phyloP scores from a whole-genome alignment of 306 rosid species.

The Hippophae gyantsensis region DNA sequence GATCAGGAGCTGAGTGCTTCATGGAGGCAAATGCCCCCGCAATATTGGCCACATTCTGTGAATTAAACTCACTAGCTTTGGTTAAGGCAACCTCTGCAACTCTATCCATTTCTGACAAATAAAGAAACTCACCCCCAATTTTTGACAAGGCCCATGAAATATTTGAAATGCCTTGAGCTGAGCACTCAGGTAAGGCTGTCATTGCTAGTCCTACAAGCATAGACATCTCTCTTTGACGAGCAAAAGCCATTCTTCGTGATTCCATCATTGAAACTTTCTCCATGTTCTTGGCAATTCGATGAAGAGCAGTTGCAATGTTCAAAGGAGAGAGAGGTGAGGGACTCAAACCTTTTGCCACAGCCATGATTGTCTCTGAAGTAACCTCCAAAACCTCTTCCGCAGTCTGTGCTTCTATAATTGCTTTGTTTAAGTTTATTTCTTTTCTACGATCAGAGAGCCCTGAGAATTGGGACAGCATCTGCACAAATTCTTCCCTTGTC shows the following conservation, averaged over 20 bases:
- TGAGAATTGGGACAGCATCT: slow-evolving; percentile 61
- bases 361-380: slow-evolving; percentile 54
- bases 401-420: slow-evolving; percentile 64
- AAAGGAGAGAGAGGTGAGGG: slow-evolving; percentile 90
- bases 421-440: slow-evolving; percentile 68
- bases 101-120: slow-evolving; percentile 89
- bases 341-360: slow-evolving; percentile 77
- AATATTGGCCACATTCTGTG: slow-evolving; percentile 83
- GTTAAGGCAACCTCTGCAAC: slow-evolving; percentile 75
- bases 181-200: slow-evolving; percentile 76
- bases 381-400: slow-evolving; percentile 76
- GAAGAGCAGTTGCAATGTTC: slow-evolving; percentile 88
- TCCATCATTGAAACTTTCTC: slow-evolving; percentile 62
- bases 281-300: slow-evolving; percentile 91
- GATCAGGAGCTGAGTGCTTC: slow-evolving; percentile 82
- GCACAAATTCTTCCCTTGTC: slow-evolving; percentile 47
- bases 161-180: slow-evolving; percentile 83
- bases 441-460: slow-evolving; percentile 74
- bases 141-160: slow-evolving; percentile 88
- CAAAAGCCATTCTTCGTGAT: slow-evolving; percentile 68
- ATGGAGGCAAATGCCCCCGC: slow-evolving; percentile 92
- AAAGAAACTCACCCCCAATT: slow-evolving; percentile 83
- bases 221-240: slow-evolving; percentile 86
- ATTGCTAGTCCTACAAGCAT: slow-evolving; percentile 83
- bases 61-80: slow-evolving; percentile 66